Evolutionary conservation across 176 grass and related monocot genomes (phyloP).

Genomic region (Eragrostis nindensis): DNA sequence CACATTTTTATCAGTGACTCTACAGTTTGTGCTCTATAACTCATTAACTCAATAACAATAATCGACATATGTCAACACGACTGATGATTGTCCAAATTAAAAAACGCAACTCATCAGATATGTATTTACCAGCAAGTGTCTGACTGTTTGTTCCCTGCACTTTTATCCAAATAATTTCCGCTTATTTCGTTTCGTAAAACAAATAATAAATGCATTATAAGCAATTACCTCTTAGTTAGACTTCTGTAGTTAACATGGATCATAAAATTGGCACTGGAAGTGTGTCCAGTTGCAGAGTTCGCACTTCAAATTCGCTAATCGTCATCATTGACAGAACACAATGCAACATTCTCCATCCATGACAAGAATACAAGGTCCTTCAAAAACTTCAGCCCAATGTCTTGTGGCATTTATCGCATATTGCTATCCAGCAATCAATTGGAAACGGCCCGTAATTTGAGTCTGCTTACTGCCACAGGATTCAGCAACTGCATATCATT

Average conservation of each 20-base stretch:
- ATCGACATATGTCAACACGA: not conserved
- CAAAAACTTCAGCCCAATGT: slow-evolving; percentile 18
- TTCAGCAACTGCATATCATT: slow-evolving; percentile 9
- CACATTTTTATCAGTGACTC: not conserved
- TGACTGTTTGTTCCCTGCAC: slow-evolving; percentile 53
- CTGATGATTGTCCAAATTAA: not conserved
- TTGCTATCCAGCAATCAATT: too few relatives aligned
- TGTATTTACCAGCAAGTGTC: slow-evolving; percentile 39
- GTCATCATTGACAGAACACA: slow-evolving; percentile 38
- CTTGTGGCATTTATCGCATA: slow-evolving; percentile 9
- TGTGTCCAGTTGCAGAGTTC: not conserved
- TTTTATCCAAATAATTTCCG: slow-evolving; percentile 54
- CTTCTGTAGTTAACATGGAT: slow-evolving; percentile 41
- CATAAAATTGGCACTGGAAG: slow-evolving; percentile 51
- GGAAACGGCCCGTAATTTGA: not conserved
- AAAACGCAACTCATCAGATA: slow-evolving; percentile 11
- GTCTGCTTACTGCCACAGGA: slow-evolving; percentile 8
- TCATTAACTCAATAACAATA: not conserved
- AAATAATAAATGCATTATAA: not conserved
- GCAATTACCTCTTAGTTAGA: slow-evolving; percentile 42
- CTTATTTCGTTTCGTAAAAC: slow-evolving; percentile 40
- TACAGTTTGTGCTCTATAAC: slow-evolving; percentile 3
- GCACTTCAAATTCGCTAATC: too few relatives aligned
- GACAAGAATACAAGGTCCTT: slow-evolving; percentile 18
- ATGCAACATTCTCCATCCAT: slow-evolving; percentile 7